Base-by-base conservation (phyloP, 2,329 filamentous ascomycete genomes). In the Ampelomyces quisqualis region DNA sequence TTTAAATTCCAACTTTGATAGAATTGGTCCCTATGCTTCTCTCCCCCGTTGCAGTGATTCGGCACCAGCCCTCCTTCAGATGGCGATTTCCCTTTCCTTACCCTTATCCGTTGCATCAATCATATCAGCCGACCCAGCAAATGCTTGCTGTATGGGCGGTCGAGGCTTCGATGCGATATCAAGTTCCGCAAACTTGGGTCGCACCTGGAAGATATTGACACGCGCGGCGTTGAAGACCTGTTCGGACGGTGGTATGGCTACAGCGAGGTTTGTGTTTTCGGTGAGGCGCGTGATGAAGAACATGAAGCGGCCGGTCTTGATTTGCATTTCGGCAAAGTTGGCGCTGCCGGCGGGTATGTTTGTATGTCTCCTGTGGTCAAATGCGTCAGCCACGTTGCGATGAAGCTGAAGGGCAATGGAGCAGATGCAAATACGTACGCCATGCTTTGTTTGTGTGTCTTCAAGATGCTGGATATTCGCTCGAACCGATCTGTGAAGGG, bases 221-320 rank as follows among this genome's bases (percentile, higher is more conserved):
- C 93, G 82, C 9, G 90, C 90, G 38, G 87, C 83, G 58, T 97
- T 96, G 74, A 95, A 95, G 5, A 88, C 80, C 14, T 88, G 88
- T 69, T 97, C 91, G 17, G 90, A 90, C 0, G 91, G 90, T 0
- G 93, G 90, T 52, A 96, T 81, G 23, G 94, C 85, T 7, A 94
- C 88, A 61, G 95, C 88, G 45, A 98, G 84, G 62, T 97, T 97
- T 2, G 93, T 98, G 70, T 98, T 98, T 38, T 93, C 94, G 2
- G 93, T 98, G 55, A 98, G 90, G 55, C 94, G 88, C 51, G 90
- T 88, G 51, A 96, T 88, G 65, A 97, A 95, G 69, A 96, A 85
- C 70, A 89, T 94, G 73, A 97, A 97, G 44, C 80, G 79, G 30
- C 80, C 75, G 40, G 86, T 84, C 69, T 89, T 90, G 70, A 90